These are phyloP conservation scores for Cladosporium sphaerospermum DNA, from an alignment of 2,329 filamentous ascomycete species.

Conservation along the genomic window DNA sequence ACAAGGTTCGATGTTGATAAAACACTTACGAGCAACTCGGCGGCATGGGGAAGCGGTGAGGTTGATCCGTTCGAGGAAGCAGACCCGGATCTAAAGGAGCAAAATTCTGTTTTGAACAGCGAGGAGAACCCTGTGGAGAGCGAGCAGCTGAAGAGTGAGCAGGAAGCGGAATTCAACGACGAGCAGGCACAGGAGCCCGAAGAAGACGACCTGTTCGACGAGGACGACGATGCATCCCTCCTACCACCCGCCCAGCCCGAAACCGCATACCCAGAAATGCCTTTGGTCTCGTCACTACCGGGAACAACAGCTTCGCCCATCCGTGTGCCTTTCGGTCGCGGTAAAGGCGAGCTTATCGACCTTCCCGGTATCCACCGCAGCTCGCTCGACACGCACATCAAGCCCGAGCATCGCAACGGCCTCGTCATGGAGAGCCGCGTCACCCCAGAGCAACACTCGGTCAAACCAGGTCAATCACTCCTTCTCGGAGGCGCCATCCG, in stretches of 20 bases:
- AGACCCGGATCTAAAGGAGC: neutral
- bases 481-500: constrained; percentile 75
- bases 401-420: constrained; percentile 56
- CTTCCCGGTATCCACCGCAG: constrained; percentile 77
- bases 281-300: constrained; percentile 75
- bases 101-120: neutral
- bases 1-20: neutral
- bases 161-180: neutral
- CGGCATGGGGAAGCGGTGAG: neutral
- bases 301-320: constrained; percentile 96
- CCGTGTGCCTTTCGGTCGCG: constrained; percentile 78
- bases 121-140: neutral
- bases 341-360: constrained; percentile 86
- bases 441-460: constrained; percentile 62
- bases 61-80: neutral
- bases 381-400: constrained; percentile 64
- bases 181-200: constrained; percentile 12
- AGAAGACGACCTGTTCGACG: constrained; percentile 20
- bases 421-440: constrained; percentile 75
- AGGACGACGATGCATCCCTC: constrained; percentile 38
- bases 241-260: constrained; percentile 72
- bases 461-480: constrained; percentile 73
- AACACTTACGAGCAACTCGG: neutral
- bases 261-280: constrained; percentile 73
- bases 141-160: neutral